Base-by-base conservation (phyloP, 164 flowering plant genomes). In the Magnolia changhungtana region DNA sequence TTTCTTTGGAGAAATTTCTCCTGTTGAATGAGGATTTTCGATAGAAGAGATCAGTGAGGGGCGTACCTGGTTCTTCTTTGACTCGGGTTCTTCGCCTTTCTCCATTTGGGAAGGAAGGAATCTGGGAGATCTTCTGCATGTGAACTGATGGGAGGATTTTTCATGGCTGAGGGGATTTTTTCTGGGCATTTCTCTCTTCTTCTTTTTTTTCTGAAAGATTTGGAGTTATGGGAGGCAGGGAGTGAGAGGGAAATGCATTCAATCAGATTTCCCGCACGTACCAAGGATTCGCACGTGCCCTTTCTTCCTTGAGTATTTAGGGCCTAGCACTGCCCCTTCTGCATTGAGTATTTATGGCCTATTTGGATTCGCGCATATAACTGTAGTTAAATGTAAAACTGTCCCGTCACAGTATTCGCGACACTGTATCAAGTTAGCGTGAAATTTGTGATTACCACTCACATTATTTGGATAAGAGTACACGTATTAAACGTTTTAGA, bases 121-220 rank as follows among this genome's bases (percentile, higher is more conserved):
- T 70, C 72, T 49, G 6, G 59, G 72, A 13, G 72, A 70, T 70
- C 72, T 70, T 70, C 72, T 49, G 58, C 50, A 59, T 50, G 72
- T n/a, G 20, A 11, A 19, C 20, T 50, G 72, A 70, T 13, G 72
- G 55, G 55, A 50, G 29, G n/a, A 14, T 8, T n/a, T 50, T 50
- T 50, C 72, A 49, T 50, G 13, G 59, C 24, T 20, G 72, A 49
- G 29, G 24, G 49, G 29, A n/a, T 70, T 70, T 37, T 45, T 45
- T 50, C 55, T 50, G 29, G 6, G 13, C 72, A 70, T 70, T n/a
- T 49, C 49, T 49, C 4, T 3, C 50, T 29, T 31, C 18, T 24
- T 24, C 2, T 1, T 27, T 27, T 1, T 27, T 14, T 52, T 52
- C 13, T 14, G 13, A 52, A 52, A 14, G 16, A 52, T 52, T 52